phyloP scores from a whole-genome alignment of 2,329 filamentous ascomycete genomes.

The Emydomyces testavorans region DNA sequence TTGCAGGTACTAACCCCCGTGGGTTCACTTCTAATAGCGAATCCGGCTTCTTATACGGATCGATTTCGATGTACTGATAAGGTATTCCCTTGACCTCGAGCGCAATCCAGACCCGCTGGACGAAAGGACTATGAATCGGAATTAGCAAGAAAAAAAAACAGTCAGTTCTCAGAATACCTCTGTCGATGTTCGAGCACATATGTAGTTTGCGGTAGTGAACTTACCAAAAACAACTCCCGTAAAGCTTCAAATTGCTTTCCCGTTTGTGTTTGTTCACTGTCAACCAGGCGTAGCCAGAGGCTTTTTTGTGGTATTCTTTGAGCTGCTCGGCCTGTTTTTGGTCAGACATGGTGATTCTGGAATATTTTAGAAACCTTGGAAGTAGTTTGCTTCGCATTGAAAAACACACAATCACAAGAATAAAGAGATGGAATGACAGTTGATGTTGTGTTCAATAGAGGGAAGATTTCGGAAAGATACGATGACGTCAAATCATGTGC shows the following conservation, averaged over 20 bases:
- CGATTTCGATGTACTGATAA: constrained; percentile 79
- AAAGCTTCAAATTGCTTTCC: constrained; percentile 62
- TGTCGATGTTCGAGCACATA: background rate
- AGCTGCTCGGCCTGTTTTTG: constrained; percentile 39
- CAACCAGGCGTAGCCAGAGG: constrained; percentile 56
- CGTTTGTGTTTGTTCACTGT: constrained; percentile 61
- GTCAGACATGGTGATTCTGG: constrained; percentile 34
- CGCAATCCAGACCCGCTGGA: constrained; percentile 81
- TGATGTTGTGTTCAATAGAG: background rate
- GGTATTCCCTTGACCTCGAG: constrained; percentile 64
- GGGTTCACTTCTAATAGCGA: constrained; percentile 64
- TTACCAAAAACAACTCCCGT: constrained; percentile 74
- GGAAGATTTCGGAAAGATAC: background rate
- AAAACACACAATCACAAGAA: background rate
- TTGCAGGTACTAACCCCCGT: constrained; percentile 61
- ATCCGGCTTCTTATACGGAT: constrained; percentile 64
- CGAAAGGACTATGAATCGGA: constrained; percentile 53
- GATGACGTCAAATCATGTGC: constrained; percentile 10
- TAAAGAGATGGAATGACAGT: constrained; percentile 7
- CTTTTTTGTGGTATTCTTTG: constrained; percentile 60
- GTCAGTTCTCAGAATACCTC: constrained; percentile 8
- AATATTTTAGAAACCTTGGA: constrained; percentile 17
- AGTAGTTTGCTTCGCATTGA: background rate
- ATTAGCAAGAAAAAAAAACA: background rate
- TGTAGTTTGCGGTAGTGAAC: constrained; percentile 14